Base-by-base conservation (phyloP, 179 eudicot genomes). In the Kewa caespitosa region DNA sequence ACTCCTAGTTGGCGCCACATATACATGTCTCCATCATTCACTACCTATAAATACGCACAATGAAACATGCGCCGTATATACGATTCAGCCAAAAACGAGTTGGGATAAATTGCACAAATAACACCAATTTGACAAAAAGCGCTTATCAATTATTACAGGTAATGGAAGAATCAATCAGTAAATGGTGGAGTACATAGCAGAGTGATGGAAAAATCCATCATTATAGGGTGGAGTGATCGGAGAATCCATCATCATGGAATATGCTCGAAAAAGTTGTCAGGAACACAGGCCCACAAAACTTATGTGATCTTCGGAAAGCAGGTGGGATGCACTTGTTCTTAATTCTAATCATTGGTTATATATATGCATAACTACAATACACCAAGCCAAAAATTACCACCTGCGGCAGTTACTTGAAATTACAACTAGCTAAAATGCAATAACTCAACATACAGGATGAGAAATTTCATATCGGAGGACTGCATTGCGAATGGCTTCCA, bases 11-110 rank as follows among this genome's bases (percentile, higher is more conserved):
- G 97, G 79, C 97, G 83, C 99, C 99, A 95, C 75, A 95, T 81
- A 81, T 85, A 88, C 99, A 95, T 93, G 81, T 95, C 97, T 75
- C 98, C 99, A 75, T 95, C 99, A 90, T 95, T 95, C 74, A 95
- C 99, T 69, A 95, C 99, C 99, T 95, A 78, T 43, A 67, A 23
- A n/a, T 73, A 32, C 18, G 50, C 73, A 39, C 70, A 78, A 46
- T 60, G 37, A 80, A 43, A 43, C 15, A 68, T 39, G 30, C 33
- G 38, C 38, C 52, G 38, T 62, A 50, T 38, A 32, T 39, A 62
- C 70, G 52, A 8, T 13, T 43, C n/a, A 6, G 4, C 4, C 9
- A 27, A 28, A 0, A 39, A 42, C 38, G 20, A 41, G 68, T 41
- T 36, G 8, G n/a, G 31, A 70, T 38, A 61, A 28, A 77, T 61